Evolutionary conservation across 805 yeast species (phyloP).

Genomic region (Myxozyma monticola): DNA sequence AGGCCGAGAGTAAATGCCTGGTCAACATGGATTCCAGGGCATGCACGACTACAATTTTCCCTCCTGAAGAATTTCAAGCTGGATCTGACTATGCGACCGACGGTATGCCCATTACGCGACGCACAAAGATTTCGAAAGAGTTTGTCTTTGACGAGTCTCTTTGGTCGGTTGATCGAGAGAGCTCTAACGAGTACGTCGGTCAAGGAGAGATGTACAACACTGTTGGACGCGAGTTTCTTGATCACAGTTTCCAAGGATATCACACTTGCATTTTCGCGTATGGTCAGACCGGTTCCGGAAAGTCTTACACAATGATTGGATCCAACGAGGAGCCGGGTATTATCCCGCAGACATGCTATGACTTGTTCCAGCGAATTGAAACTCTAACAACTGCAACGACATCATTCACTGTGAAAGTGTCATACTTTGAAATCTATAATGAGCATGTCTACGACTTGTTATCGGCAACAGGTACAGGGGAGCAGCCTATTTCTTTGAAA

Average conservation of each 20-base stretch:
- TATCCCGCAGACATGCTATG: slow-evolving; percentile 55
- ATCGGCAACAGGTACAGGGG: slow-evolving; percentile 22
- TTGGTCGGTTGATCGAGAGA: slow-evolving; percentile 45
- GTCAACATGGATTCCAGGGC: slow-evolving; percentile 17
- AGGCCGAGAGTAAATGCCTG: slow-evolving; percentile 13
- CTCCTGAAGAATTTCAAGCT: slow-evolving; percentile 2
- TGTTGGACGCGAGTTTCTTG: slow-evolving; percentile 53
- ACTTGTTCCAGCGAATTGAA: slow-evolving; percentile 47
- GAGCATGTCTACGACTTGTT: slow-evolving; percentile 66
- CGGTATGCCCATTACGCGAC: slow-evolving; percentile 22
- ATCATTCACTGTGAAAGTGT: slow-evolving; percentile 42
- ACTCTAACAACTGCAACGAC: slow-evolving; percentile 40
- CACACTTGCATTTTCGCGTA: slow-evolving; percentile 61
- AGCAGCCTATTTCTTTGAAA: slow-evolving; percentile 16
- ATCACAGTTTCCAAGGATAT: slow-evolving; percentile 56
- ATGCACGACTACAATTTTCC: slow-evolving; percentile 18
- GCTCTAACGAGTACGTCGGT: slow-evolving; percentile 41
- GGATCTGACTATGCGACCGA: neutral
- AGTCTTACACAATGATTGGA: slow-evolving; percentile 54
- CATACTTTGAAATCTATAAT: slow-evolving; percentile 69
- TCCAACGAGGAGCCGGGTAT: slow-evolving; percentile 52
- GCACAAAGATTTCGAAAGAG: slow-evolving; percentile 33
- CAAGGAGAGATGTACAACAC: slow-evolving; percentile 49
- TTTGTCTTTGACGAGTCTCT: slow-evolving; percentile 52
- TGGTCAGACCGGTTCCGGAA: slow-evolving; percentile 43